phyloP scores from a whole-genome alignment of 176 grass and related monocot genomes.

The Areca catechu region DNA sequence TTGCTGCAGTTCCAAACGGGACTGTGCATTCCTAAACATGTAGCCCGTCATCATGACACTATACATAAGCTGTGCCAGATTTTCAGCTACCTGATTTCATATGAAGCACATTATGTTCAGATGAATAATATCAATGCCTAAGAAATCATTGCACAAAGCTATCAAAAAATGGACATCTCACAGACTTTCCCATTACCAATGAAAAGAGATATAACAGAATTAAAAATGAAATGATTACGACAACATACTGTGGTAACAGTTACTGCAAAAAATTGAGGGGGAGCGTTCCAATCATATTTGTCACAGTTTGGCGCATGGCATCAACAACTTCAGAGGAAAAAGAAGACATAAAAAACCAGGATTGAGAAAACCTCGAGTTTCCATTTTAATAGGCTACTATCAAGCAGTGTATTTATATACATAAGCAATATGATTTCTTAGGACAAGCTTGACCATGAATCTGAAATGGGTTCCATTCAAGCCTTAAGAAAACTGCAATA shows the following conservation, averaged over 20 bases:
- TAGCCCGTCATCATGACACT: conserved; percentile 97
- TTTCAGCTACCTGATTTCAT: conserved; percentile 75
- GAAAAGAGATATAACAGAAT: too few species aligned
- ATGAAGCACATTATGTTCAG: too few species aligned
- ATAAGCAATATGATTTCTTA: too few species aligned
- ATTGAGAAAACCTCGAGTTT: not conserved
- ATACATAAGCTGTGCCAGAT: conserved; percentile 90
- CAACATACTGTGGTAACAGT: conserved; percentile 74
- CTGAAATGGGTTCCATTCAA: not conserved
- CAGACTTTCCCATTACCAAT: too few species aligned
- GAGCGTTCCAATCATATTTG: conserved; percentile 94
- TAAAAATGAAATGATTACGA: not conserved
- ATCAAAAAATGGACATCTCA: conserved; percentile 1
- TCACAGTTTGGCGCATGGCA: conserved; percentile 92
- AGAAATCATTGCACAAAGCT: conserved; percentile 12
- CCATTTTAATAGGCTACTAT: not conserved
- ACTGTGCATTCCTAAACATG: conserved; percentile 95
- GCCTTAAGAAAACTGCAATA: not conserved
- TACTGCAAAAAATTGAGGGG: conserved; percentile 83
- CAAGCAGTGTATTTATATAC: not conserved
- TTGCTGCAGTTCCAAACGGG: conserved; percentile 71
- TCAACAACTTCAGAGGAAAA: conserved; percentile 59
- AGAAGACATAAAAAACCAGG: not conserved
- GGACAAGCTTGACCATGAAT: not conserved
- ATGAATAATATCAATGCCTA: too few species aligned